These are phyloP conservation scores for Pichia phayaonensis DNA, from an alignment of 805 yeast species.

Conservation along the genomic window DNA sequence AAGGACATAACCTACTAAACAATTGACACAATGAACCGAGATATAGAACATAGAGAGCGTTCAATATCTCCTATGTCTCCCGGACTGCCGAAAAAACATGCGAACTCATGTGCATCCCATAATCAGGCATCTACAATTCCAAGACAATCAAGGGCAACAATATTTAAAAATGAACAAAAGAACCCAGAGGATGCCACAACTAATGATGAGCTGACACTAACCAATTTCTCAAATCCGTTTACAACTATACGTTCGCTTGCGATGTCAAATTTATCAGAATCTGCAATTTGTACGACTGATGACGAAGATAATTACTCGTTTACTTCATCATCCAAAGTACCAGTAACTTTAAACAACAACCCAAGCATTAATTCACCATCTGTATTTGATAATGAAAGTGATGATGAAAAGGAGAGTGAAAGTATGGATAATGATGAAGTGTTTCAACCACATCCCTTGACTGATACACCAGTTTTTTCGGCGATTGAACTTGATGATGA, in stretches of 20 bases:
- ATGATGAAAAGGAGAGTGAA: not conserved
- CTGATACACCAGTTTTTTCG: conserved; percentile 58
- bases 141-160: not conserved
- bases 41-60: not conserved
- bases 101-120: not conserved
- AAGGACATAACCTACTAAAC: not conserved
- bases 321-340: not conserved
- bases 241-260: not conserved
- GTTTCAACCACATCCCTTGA: conserved; percentile 64
- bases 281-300: conserved; percentile 21
- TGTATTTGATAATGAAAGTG: not conserved
- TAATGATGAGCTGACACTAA: not conserved
- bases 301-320: conserved; percentile 10
- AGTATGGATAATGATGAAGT: not conserved
- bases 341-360: not conserved
- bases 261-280: conserved; percentile 11
- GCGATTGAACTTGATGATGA: conserved; percentile 21
- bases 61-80: not conserved
- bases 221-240: not conserved
- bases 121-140: not conserved
- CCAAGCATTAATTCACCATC: not conserved
- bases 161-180: not conserved
- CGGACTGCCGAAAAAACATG: not conserved
- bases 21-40: not conserved
- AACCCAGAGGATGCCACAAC: not conserved